phyloP scores from a whole-genome alignment of 2,329 filamentous ascomycete genomes.

The Kalaharituber pfeilii region DNA sequence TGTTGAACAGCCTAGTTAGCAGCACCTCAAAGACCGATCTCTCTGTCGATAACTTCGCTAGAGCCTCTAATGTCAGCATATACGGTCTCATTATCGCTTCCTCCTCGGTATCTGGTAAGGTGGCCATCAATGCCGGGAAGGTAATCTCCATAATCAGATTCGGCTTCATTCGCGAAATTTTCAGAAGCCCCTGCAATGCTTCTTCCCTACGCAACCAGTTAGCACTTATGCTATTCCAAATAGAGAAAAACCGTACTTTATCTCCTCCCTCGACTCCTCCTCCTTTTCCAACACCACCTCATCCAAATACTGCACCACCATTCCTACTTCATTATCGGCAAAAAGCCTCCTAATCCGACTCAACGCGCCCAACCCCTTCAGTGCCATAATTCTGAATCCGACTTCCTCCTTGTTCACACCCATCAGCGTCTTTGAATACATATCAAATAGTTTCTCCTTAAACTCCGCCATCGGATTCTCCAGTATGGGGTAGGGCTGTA shows the following conservation, averaged over 20 bases:
- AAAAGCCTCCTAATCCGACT: slow-evolving; percentile 33
- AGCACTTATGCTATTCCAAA: slow-evolving; percentile 21
- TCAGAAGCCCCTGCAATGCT: slow-evolving; percentile 40
- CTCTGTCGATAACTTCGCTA: slow-evolving; percentile 47
- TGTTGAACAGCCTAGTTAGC: slow-evolving; percentile 45
- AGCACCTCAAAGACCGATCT: slow-evolving; percentile 46
- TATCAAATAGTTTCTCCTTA: slow-evolving; percentile 35
- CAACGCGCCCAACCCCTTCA: slow-evolving; percentile 33
- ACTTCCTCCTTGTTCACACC: slow-evolving; percentile 35
- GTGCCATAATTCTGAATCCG: slow-evolving; percentile 33
- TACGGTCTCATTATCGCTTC: slow-evolving; percentile 32
- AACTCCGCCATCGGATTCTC: slow-evolving; percentile 33
- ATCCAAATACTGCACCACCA: slow-evolving; percentile 41
- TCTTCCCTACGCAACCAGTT: slow-evolving; percentile 41
- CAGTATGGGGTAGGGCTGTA: slow-evolving; percentile 25
- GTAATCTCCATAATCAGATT: slow-evolving; percentile 45
- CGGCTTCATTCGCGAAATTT: slow-evolving; percentile 45
- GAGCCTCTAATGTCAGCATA: slow-evolving; percentile 41
- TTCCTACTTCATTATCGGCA: slow-evolving; percentile 35
- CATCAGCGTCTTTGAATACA: slow-evolving; percentile 40
- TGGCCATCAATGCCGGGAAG: slow-evolving; percentile 48
- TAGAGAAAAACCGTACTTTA: slow-evolving; percentile 4
- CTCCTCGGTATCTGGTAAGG: slow-evolving; percentile 41
- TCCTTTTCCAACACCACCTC: slow-evolving; percentile 44
- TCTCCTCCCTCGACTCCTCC: slow-evolving; percentile 23